Evolutionary conservation across 805 yeast genomes (phyloP), one percentile per base, ranked within the genome.

Genomic region (Wickerhamiella brachini): DNA sequence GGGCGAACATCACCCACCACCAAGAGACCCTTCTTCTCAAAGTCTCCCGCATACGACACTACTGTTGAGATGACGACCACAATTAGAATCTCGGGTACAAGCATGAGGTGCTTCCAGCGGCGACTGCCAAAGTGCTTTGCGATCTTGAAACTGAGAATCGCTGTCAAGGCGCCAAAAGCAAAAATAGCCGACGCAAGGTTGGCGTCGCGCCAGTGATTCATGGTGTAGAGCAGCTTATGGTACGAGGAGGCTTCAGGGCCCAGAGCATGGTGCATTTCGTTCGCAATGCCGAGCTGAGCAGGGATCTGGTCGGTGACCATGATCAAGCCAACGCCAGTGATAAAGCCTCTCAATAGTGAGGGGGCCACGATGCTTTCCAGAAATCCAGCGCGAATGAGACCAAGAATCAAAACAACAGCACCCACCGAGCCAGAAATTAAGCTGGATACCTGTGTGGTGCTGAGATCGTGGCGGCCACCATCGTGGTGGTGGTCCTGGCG

Each of bases 381-480:
- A 62, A 81, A 89, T 0, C 97, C 97, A 57, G 85, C 79, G 39
- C 96, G 72, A n/a, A 84, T 72, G 15, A 89, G 63, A 0, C 96
- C 96, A 54, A 83, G 79, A 1, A 80, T 78, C 5, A 89, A 66
- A 15, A 87, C 69, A 17, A 80, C 71, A 2, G 80, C 77, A 1
- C 97, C 97, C 24, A 90, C 80, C 10, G 82, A 71, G 48, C 83
- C 81, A 0, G 95, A 75, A 20, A 90, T 71, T 13, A 82, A 76
- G 15, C 82, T 80, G 3, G 85, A 78, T 7, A 82, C 65, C 55
- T 80, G 82, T 37, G 78, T 72, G 0, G 78, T 70, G 45, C 69
- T 69, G 12, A 77, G 58, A 21, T 56, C 50, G 5, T 53, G 50
- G 13, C 57, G 48, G 17, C 53, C 56, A 20, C 48, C n/a, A 17